Percentiles rank a stretch among this genome's conserved stretches.
Evolutionary conservation across 1,284 basidiomycete genomes (phyloP).

Genomic region (Entoloma clypeatum): DNA sequence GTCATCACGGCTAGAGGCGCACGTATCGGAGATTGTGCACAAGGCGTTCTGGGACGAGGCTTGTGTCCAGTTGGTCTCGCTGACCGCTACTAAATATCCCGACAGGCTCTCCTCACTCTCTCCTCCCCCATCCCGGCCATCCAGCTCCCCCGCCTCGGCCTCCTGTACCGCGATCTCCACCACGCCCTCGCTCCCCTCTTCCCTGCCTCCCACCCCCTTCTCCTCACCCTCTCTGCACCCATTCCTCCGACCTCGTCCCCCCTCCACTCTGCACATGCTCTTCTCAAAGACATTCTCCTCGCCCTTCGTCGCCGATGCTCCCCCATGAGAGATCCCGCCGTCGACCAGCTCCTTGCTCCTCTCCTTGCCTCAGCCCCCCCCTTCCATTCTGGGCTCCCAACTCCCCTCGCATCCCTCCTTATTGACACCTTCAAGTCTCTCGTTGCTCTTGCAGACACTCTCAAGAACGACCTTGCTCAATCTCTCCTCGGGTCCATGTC

Average conservation of each 20-base stretch:
- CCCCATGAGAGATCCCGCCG: constrained; percentile 53
- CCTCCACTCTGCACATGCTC: constrained; percentile 48
- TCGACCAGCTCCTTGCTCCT: constrained; percentile 41
- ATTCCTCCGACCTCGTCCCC: constrained; percentile 64
- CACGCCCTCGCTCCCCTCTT: constrained; percentile 50
- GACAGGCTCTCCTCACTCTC: constrained; percentile 32
- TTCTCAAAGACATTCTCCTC: constrained; percentile 47
- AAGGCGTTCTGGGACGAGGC: constrained; percentile 73
- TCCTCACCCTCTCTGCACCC: constrained; percentile 50
- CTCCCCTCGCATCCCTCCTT: constrained; percentile 29
- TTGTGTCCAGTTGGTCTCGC: constrained; percentile 7
- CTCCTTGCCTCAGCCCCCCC: constrained; percentile 34
- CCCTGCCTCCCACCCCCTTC: constrained; percentile 44
- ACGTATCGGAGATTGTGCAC: constrained; percentile 54
- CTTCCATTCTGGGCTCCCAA: constrained; percentile 3
- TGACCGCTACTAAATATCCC: not conserved
- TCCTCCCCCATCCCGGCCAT: constrained; percentile 33
- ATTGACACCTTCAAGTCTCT: constrained; percentile 43
- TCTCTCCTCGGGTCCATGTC: constrained; percentile 58
- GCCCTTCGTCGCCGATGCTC: constrained; percentile 59
- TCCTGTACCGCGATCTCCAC: constrained; percentile 51
- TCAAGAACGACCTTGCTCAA: constrained; percentile 63
- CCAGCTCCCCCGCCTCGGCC: constrained; percentile 43
- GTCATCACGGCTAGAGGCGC: constrained; percentile 35
- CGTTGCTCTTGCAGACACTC: constrained; percentile 48